A percentile compares a stretch with the other conserved stretches of the same genome.
Conservation (phyloP, 805 yeast genomes). For the Metschnikowia bowlesiae region DNA sequence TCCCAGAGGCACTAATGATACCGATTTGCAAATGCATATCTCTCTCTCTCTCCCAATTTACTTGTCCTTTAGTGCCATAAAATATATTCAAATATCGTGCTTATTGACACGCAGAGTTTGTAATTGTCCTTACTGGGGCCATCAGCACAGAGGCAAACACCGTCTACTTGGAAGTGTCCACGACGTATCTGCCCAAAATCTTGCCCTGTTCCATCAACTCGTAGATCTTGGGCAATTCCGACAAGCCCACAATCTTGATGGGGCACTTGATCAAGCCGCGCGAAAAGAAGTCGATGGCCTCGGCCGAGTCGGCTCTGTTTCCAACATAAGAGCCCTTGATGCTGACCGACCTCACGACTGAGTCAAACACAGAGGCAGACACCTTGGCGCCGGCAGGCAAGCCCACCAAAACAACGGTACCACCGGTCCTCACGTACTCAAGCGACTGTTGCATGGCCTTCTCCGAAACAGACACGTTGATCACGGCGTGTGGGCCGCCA, state of each 20-base stretch:
- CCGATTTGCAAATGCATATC: too few relatives aligned
- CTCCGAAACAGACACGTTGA: slow-evolving; percentile 72
- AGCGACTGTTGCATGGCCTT: slow-evolving; percentile 49
- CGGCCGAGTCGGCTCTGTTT: slow-evolving; percentile 81
- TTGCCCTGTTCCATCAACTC: slow-evolving; percentile 78
- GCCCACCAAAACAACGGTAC: slow-evolving; percentile 49
- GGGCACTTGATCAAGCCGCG: slow-evolving; percentile 72
- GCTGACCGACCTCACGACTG: slow-evolving; percentile 67
- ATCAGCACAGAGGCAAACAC: too few relatives aligned
- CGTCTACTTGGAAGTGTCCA: slow-evolving; percentile 51
- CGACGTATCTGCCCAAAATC: slow-evolving; percentile 84
- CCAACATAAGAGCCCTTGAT: slow-evolving; percentile 86
- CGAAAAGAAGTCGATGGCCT: slow-evolving; percentile 70
- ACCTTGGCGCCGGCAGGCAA: slow-evolving; percentile 77
- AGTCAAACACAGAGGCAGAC: slow-evolving; percentile 63
- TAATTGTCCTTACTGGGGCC: too few relatives aligned
- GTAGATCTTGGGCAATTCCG: slow-evolving; percentile 65
- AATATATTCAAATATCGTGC: too few relatives aligned
- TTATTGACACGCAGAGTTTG: too few relatives aligned
- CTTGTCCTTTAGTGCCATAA: too few relatives aligned
- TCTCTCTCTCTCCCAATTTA: too few relatives aligned
- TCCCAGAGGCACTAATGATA: too few relatives aligned
- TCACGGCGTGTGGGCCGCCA: slow-evolving; percentile 75
- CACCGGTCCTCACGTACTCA: slow-evolving; percentile 39
- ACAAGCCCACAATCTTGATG: slow-evolving; percentile 70